phyloP scores from a whole-genome alignment of 257 asterid genomes.

The Przewalskia tangutica region DNA sequence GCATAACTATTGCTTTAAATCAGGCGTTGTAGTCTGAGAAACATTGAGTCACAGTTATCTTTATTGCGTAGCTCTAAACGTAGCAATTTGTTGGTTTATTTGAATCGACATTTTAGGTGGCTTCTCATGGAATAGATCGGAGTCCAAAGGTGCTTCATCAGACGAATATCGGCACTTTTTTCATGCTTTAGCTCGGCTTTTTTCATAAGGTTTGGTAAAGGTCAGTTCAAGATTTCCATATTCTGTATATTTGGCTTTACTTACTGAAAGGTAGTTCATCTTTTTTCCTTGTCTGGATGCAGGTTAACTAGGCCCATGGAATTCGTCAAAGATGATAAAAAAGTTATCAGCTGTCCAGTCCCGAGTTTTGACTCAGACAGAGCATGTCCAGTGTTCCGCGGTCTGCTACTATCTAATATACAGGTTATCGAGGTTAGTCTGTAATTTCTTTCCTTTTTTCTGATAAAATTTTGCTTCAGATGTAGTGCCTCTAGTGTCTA shows the following conservation, averaged over 20 bases:
- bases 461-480: background rate
- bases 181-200: constrained; percentile 44
- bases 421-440: background rate
- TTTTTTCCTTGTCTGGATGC: background rate
- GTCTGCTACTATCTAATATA: background rate
- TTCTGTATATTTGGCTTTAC: background rate
- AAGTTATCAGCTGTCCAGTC: background rate
- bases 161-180: constrained; percentile 63
- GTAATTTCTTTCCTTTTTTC: background rate
- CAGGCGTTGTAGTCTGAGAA: background rate
- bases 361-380: background rate
- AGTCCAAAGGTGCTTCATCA: constrained; percentile 86
- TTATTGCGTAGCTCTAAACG: background rate
- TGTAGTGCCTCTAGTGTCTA: background rate
- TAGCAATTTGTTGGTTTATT: background rate
- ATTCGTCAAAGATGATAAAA: background rate
- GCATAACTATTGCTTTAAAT: background rate
- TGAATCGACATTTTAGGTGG: constrained; percentile 42
- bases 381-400: background rate
- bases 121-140: constrained; percentile 95
- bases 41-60: background rate
- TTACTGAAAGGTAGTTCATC: background rate
- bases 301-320: background rate
- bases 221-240: background rate
- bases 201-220: background rate